These are phyloP conservation scores for Aureobasidium vineae DNA, from an alignment of 2,329 filamentous ascomycete species.

Conservation along the genomic window DNA sequence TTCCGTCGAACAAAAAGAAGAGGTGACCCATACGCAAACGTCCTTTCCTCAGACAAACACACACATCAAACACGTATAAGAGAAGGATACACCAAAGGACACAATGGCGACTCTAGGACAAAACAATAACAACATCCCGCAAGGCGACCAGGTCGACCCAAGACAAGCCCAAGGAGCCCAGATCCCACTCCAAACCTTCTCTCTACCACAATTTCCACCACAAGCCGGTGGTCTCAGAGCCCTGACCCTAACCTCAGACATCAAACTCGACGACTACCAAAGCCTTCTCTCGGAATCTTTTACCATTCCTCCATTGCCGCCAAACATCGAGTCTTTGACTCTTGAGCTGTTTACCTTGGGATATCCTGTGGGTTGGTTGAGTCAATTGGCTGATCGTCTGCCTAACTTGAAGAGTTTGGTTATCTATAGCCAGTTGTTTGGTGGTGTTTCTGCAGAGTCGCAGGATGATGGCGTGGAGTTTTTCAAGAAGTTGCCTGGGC, in stretches of 20 bases:
- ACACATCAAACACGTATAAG: neutral
- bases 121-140: conserved; percentile 23
- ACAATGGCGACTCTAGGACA: conserved; percentile 23
- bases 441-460: conserved; percentile 43
- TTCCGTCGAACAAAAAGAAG: neutral
- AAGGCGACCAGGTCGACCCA: conserved; percentile 32
- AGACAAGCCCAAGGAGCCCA: conserved; percentile 45
- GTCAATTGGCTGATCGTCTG: conserved; percentile 41
- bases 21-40: neutral
- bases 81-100: neutral
- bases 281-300: conserved; percentile 40
- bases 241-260: conserved; percentile 51
- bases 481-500: conserved; percentile 40
- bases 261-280: conserved; percentile 50
- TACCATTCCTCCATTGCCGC: conserved; percentile 42
- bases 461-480: conserved; percentile 44
- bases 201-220: conserved; percentile 47
- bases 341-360: conserved; percentile 52
- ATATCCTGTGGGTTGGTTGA: conserved; percentile 48
- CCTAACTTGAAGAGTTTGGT: conserved; percentile 47
- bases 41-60: neutral
- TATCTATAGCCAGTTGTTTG: conserved; percentile 49
- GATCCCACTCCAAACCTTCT: conserved; percentile 49
- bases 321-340: conserved; percentile 45
- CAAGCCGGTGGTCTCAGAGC: conserved; percentile 46